phyloP scores from a whole-genome alignment of 805 yeast genomes.

The Cyberlindnera mrakii region DNA sequence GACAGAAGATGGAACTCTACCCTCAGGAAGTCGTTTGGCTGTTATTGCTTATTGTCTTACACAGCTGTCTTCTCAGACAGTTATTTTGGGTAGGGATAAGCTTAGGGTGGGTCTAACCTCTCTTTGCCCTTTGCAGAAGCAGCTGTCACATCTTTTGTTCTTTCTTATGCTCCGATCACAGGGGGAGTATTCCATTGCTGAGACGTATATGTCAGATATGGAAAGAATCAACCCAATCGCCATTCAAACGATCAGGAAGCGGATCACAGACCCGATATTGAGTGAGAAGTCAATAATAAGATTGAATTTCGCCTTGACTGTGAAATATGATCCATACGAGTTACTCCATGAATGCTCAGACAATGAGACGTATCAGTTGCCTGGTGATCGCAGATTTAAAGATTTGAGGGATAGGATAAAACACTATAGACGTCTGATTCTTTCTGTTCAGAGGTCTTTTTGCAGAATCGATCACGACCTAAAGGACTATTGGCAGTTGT shows the following conservation, averaged over 20 bases:
- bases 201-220: background rate
- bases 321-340: too few relatives aligned
- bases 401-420: too few relatives aligned
- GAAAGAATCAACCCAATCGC: background rate
- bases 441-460: too few relatives aligned
- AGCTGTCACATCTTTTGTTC: background rate
- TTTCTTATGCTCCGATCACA: background rate
- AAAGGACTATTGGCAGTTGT: too few relatives aligned
- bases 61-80: background rate
- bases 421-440: too few relatives aligned
- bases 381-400: too few relatives aligned
- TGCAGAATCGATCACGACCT: too few relatives aligned
- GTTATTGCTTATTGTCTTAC: background rate
- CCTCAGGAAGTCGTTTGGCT: background rate
- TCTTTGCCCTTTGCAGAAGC: background rate
- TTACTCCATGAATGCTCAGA: too few relatives aligned
- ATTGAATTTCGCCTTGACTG: too few relatives aligned
- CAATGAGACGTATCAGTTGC: too few relatives aligned
- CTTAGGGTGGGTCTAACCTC: background rate
- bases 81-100: background rate
- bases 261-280: too few relatives aligned
- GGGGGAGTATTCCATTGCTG: background rate
- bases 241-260: background rate
- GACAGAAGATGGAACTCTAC: background rate
- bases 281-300: too few relatives aligned